Conservation (phyloP, 2,329 filamentous ascomycete species). For the Scytalidium sp. region DNA sequence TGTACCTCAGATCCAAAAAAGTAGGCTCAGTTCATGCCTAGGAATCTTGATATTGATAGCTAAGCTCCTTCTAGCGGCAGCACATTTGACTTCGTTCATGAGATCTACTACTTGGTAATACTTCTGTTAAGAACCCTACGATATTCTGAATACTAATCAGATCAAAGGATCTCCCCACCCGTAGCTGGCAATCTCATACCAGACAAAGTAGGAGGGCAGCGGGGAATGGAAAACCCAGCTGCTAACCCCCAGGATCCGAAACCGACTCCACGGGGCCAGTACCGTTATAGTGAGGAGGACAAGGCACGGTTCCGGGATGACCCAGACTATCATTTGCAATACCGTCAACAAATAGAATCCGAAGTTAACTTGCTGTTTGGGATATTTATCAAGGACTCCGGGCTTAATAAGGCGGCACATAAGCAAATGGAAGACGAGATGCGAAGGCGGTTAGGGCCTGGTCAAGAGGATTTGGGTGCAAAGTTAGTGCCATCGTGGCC, state of each 20-base stretch:
- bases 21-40: no score
- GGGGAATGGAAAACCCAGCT: no score
- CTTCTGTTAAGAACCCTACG: no score
- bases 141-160: no score
- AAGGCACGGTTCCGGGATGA: constrained; percentile 12
- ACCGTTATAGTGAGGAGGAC: constrained; percentile 14
- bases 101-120: background rate
- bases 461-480: no score
- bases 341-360: constrained; percentile 27
- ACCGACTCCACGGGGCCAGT: background rate
- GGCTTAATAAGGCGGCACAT: constrained; percentile 15
- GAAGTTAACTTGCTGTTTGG: constrained; percentile 16
- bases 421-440: constrained; percentile 13
- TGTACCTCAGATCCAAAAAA: constrained; percentile 26
- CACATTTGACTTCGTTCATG: background rate
- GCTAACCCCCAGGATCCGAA: no score
- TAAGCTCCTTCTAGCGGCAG: background rate
- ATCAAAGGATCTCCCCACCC: no score
- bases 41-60: background rate
- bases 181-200: no score
- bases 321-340: constrained; percentile 18
- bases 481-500: constrained; percentile 35
- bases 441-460: constrained; percentile 6
- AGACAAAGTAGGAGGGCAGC: no score
- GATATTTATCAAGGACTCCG: no score